Base-by-base conservation (phyloP, 2,329 filamentous ascomycete genomes). In the Grosmannia serpens region DNA sequence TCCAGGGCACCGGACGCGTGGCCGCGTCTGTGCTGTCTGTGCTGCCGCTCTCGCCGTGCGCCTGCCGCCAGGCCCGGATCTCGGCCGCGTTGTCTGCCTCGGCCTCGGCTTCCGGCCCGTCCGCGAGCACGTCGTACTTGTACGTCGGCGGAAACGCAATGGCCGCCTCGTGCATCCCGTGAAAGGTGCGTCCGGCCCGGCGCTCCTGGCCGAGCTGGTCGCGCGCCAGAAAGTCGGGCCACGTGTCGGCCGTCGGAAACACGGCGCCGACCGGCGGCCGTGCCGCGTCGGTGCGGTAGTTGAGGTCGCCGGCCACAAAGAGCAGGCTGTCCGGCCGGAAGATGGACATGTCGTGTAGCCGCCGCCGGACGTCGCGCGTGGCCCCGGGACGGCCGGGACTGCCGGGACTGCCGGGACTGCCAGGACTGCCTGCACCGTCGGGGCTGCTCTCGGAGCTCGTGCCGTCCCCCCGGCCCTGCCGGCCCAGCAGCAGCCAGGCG, bases 141-240 rank as follows among this genome's bases (percentile, higher is more conserved):
- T 99, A 99, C 0, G 94, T 96, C 0, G 94, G 94, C 1, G 91
- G 87, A 67, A 97, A 99, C 4, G 71, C 72, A 60, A 97, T 83
- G 1, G 80, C 75, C 1, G 85, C 81, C 73, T 99, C 94, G 11
- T 75, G 74, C 38, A 99, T 75, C 5, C 89, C 86, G 62, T 97
- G 91, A 27, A 95, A 74, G 2, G 88, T 89, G 20, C 84, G 80
- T 0, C 85, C 83, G 1, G 84, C 84, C 5, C 71, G 71, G 56
- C 82, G 83, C 71, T 97, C 91, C 53, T 81, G 77, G 2, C 75
- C 85, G 26, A 97, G 79, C 72, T 99, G 94, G 70, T 99, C 94
- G 2, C 83, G 75, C 33, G 78, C 71, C 46, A 96, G 77, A 60
- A 95, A 85, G 24, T 78, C 75, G 1, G 78, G 76, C 67, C 82